Conservation (phyloP, 352 stramenopile genomes). For the Phytophthora idaei region DNA sequence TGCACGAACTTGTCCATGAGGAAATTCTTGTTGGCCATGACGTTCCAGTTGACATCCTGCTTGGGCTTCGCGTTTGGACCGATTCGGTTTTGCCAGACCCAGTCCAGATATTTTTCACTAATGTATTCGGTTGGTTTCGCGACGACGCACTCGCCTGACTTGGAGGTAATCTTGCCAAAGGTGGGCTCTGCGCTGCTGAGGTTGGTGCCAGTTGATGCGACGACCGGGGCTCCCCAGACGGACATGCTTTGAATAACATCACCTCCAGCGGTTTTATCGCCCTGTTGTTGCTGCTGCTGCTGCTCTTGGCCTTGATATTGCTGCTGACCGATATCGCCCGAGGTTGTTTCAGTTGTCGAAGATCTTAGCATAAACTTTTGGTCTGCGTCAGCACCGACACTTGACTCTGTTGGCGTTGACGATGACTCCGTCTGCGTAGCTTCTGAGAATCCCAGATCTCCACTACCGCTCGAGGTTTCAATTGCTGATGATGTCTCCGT, state of each 20-base stretch:
- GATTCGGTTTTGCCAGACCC: slow-evolving; percentile 27
- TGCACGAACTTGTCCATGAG: slow-evolving; percentile 30
- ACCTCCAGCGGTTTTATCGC: neutral
- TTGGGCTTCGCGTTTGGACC: slow-evolving; percentile 10
- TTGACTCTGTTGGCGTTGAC: neutral
- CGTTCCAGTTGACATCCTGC: slow-evolving; percentile 18
- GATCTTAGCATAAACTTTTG: neutral
- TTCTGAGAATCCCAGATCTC: neutral
- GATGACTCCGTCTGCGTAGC: neutral
- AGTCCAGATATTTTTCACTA: slow-evolving; percentile 21
- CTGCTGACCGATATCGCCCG: neutral
- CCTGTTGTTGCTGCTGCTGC: neutral
- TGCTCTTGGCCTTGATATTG: neutral
- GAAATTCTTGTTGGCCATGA: slow-evolving; percentile 32
- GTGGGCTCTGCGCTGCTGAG: slow-evolving; percentile 10
- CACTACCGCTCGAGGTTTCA: neutral
- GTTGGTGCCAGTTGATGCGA: slow-evolving; percentile 20
- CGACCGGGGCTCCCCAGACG: slow-evolving; percentile 19
- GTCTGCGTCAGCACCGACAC: neutral
- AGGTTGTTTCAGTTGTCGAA: neutral
- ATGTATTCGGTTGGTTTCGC: slow-evolving; percentile 24
- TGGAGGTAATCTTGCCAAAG: slow-evolving; percentile 27
- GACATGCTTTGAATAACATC: slow-evolving; percentile 14
- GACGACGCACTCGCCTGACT: slow-evolving; percentile 15
- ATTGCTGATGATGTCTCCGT: no score